Evolutionary conservation across 371 early-diverging fungal genomes (phyloP), one percentile per base, ranked within the genome.

Genomic region (Ordospora pajunii): DNA sequence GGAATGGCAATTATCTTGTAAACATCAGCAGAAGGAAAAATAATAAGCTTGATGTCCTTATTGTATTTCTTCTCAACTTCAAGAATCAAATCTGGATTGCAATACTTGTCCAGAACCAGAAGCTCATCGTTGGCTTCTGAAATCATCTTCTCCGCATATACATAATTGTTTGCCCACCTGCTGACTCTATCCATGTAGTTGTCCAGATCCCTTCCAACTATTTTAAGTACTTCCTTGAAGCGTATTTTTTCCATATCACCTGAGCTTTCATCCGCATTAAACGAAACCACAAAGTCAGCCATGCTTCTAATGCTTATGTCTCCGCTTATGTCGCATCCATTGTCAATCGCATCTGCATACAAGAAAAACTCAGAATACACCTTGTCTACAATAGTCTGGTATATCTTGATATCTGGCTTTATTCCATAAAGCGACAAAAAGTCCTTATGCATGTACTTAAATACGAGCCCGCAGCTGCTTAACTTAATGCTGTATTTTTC

Each of bases 401-500:
- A 73, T 17, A 73, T 21, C n/a, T 40, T 21, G 25, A 64, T 17
- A 11, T n/a, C 21, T 11, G 4, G 11, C 11, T 64, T n/a, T 21
- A 75, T 23, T 2, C 40, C 37, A 23, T 53, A 76, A 25, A 21
- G 45, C 10, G 51, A 14, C 9, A 75, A 32, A 21, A 79, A 66
- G 79, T 81, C 62, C 83, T 70, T 6, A 81, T 83, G 50, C 82
- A 83, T 53, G 77, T 84, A 85, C 46, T 92, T 92, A 87, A 90
- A 92, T 52, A 92, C 86, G 14, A 94, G 83, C 48, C 94, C 94
- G 25, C 93, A 92, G 76, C 90, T 90, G 88, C 91, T 91, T 63
- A 93, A 86, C 86, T 91, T 92, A 78, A 92, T 91, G 52, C 75
- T 73, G 80, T 91, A 90, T 65, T 88, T 84, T 23, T 82, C 85